Evolutionary conservation across 1,284 basidiomycete species (phyloP), one percentile per base, ranked within the genome.

Genomic region (Schizopora paradoxa): DNA sequence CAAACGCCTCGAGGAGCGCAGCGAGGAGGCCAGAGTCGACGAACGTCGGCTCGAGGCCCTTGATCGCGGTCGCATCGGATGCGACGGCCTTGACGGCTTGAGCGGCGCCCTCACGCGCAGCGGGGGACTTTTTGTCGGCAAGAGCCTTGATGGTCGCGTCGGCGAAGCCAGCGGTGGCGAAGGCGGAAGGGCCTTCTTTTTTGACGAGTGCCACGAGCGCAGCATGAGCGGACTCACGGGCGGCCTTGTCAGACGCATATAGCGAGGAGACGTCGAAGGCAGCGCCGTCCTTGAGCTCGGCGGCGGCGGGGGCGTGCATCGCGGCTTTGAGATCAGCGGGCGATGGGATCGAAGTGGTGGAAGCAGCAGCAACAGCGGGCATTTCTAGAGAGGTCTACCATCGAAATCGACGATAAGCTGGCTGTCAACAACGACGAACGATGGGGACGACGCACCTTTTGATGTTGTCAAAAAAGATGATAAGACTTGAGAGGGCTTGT

Each of bases 1-100:
- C 91, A 61, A 94, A 91, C 26, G 86, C 67, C 72, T 98, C 96
- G 60, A 95, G 76, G 60, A 99, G 85, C 54, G 83, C 79, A 51
- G 79, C 77, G 66, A 92, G 89, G 57, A 97, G 76, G 56, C 88
- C 87, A 48, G 86, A 86, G 57, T 84, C 79, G 66, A 92, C 68
- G 71, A 98, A 88, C 67, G 72, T 70, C 34, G 94, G 91, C 75
- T 99, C 96, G 56, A 98, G 81, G 54, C 89, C 82, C 67, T 81
- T 84, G 59, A 84, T 73, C 49, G 89, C 86, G n/a, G n/a, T n/a
- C 57, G 87, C 90, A 57, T 83, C 76, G 65, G 82, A 81, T 60
- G 86, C 76, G 67, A 91, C 74, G 51, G 82, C 71, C 50, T 70
- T 65, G 59, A 96, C 68, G 56, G 89, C 83, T 63, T 72, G 67